A percentile compares a stretch with the other conserved stretches of the same genome.
Evolutionary conservation across 805 yeast genomes (phyloP).

Genomic region (Kodamaea hsintzibuensis): DNA sequence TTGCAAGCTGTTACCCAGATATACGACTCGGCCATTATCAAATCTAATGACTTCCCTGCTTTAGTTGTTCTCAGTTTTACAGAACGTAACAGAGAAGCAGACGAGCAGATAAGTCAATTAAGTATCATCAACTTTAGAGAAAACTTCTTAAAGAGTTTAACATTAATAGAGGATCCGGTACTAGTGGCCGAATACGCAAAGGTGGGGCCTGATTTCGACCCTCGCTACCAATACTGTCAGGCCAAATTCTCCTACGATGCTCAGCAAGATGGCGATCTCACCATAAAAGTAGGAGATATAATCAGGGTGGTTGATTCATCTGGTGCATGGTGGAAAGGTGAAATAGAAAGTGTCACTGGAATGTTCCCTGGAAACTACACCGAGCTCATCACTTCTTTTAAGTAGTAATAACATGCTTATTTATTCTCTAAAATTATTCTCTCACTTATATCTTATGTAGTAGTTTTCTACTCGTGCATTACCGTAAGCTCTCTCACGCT

Average conservation of each 20-base stretch:
- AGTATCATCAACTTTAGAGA: conserved; percentile 26
- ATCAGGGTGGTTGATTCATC: conserved; percentile 36
- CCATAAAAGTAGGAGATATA: conserved; percentile 43
- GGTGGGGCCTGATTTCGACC: conserved; percentile 1
- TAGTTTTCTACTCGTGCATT: too few relatives aligned
- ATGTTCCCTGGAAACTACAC: conserved; percentile 38
- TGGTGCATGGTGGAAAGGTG: conserved; percentile 42
- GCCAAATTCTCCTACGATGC: conserved; percentile 40
- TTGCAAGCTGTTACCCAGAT: conserved; percentile 18
- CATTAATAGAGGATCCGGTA: not conserved
- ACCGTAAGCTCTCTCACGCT: conserved; percentile 1
- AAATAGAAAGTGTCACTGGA: conserved; percentile 24
- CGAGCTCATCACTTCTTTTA: conserved; percentile 3
- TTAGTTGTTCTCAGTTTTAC: conserved; percentile 8
- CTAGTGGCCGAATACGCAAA: not conserved
- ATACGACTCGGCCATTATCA: conserved; percentile 13
- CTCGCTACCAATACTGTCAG: conserved; percentile 23
- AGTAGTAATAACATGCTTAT: not conserved
- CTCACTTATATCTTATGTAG: too few relatives aligned
- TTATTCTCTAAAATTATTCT: not conserved
- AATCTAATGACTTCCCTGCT: conserved; percentile 4
- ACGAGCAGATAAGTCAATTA: conserved; percentile 18
- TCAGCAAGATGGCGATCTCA: conserved; percentile 41
- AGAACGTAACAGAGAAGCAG: conserved; percentile 9
- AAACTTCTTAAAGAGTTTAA: conserved; percentile 9